phyloP scores from a whole-genome alignment of 208 protist genomes.

The Tritrichomonas musculus region DNA sequence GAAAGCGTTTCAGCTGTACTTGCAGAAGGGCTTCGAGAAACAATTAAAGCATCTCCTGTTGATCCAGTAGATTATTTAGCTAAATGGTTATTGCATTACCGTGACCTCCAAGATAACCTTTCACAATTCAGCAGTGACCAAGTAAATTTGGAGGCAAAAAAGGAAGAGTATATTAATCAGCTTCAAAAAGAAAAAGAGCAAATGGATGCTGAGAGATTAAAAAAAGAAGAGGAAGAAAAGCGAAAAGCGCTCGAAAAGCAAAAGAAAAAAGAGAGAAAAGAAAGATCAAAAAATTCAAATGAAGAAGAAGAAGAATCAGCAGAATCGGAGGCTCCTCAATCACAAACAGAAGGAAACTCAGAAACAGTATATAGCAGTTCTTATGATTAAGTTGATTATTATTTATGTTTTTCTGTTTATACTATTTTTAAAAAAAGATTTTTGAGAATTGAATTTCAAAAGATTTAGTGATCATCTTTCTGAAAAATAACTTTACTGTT shows the following conservation, averaged over 20 bases:
- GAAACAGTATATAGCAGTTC: too few species aligned
- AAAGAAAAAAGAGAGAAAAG: background rate
- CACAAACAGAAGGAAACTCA: too few species aligned
- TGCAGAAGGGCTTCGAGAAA: background rate
- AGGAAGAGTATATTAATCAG: background rate
- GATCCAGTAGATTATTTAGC: constrained; percentile 20
- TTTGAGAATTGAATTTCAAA: too few species aligned
- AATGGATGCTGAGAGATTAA: background rate
- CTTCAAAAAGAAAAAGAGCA: background rate
- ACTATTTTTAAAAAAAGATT: too few species aligned
- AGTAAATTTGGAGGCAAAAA: background rate
- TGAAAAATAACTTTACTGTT: too few species aligned
- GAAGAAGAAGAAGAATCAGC: constrained; percentile 21
- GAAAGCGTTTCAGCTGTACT: background rate
- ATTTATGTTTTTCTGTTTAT: too few species aligned
- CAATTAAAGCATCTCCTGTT: background rate
- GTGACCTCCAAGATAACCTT: background rate
- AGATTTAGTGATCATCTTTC: too few species aligned
- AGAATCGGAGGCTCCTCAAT: background rate
- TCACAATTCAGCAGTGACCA: background rate
- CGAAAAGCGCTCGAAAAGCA: background rate
- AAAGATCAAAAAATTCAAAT: background rate
- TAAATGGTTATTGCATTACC: constrained; percentile 5
- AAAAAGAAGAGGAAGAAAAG: background rate
- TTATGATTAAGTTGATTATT: too few species aligned